Evolutionary conservation across 2,329 filamentous ascomycete genomes (phyloP), one percentile per base, ranked within the genome.

Genomic region (Hymenoscyphus occultus): DNA sequence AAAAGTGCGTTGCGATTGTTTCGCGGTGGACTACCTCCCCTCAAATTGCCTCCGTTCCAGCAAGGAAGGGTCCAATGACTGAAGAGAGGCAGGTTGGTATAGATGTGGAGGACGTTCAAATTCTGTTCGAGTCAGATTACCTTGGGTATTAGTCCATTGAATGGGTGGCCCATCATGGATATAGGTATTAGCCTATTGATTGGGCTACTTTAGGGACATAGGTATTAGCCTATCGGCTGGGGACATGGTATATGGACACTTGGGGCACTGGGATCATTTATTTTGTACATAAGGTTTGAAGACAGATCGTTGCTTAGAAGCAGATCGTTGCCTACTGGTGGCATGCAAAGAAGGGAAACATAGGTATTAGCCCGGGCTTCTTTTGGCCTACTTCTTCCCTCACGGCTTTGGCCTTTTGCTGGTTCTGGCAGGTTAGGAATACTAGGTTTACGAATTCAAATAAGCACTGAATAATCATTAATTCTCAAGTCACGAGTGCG

Each of bases 201-300:
- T 58, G 56, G n/a, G 31, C 35, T 57, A 10, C 35, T 28, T 28
- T 2, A 31, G n/a, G 14, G 39, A 59, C n/a, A 59, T 42, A 28
- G 22, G 39, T 59, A 40, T 40, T 59, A 42, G 58, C 58, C 58
- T 40, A 40, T 22, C 39, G 31, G 39, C 9, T 58, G 56, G n/a
- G n/a, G 12, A 35, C 32, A 39, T 56, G 35, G 35, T 35, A 35
- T 35, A 35, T 35, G 2, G 35, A 35, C 35, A 10, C 35, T 7
- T 35, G 35, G 35, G 35, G 35, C 9, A 35, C 35, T 35, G 35
- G 35, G 35, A 35, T 10, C 9, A 10, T 28, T 35, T 35, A 35
- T 7, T 35, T 35, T 35, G 35, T 35, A 35, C 35, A 35, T 35
- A 35, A 35, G 5, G 9, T 6, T 35, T 35, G 35, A 35, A 35